Base-by-base conservation (phyloP, 129 eudicot genomes). In the Flaveria linearis region DNA sequence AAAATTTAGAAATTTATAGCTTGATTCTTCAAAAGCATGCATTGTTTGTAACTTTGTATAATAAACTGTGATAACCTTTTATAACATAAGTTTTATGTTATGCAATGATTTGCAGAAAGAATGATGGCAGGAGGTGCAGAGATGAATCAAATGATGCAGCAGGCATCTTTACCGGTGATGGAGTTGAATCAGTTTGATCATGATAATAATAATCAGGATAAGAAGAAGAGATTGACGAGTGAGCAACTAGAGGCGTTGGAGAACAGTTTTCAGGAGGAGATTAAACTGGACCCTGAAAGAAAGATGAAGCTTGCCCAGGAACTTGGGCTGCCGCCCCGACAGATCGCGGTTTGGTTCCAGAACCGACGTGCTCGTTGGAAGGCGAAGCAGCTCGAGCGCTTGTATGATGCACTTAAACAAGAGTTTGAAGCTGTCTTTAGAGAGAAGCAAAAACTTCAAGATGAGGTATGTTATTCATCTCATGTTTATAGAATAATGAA, bases 341-440 rank as follows among this genome's bases (percentile, higher is more conserved):
- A 91, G 79, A 78, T 91, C n/a, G 92, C 97, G 0, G 92, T 91
- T 51, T 91, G 97, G 97, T 91, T 91, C 85, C 97, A 91, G 58
- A 91, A 91, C 77, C 62, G 97, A 67, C 78, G 97, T 73, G 97
- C 97, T 68, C 78, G 97, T 46, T 91, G 97, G 97, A 91, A 91
- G 88, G 82, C 84, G 3, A 91, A 91, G 90, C 92, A 91, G 82
- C 97, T 91, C n/a, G 97, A 91, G 81, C 87, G 81, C 72, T 83
- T 88, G 79, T 91, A 88, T 68, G 88, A 86, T 47, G 57, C 88
- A 1, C 95, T 91, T 46, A 88, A 88, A 73, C 94, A 83, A 41
- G 88, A 91, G 68, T 86, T 74, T 55, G 92, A 88, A 41, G 80
- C 72, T 30, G 97, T 91, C 36, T 91, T 88, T 33, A 83, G 75